Percentiles rank a stretch among this genome's conserved stretches.
phyloP scores from a whole-genome alignment of 2,329 filamentous ascomycete genomes.

The Trichoderma polysporum region DNA sequence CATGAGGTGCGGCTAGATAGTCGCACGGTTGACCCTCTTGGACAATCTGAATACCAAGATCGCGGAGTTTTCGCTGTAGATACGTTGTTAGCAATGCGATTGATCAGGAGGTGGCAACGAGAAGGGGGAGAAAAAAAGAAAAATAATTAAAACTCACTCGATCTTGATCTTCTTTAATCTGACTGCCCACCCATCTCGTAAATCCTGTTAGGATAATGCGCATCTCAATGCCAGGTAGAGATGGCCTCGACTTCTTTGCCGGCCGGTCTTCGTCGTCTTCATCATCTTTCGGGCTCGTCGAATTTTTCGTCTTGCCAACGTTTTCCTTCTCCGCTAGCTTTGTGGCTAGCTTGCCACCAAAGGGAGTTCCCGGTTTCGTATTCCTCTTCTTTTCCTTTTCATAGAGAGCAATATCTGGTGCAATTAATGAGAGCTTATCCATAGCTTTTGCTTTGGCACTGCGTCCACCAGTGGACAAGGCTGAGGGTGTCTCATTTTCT shows the following conservation, averaged over 20 bases:
- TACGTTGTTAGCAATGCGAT: neutral
- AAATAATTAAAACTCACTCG: slow-evolving; percentile 58
- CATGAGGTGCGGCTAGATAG: slow-evolving; percentile 80
- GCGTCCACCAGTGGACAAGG: slow-evolving; percentile 66
- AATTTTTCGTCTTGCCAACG: slow-evolving; percentile 24
- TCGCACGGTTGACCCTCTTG: slow-evolving; percentile 75
- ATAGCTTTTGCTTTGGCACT: slow-evolving; percentile 85
- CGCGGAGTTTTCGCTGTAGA: slow-evolving; percentile 71
- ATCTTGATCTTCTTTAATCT: slow-evolving; percentile 74
- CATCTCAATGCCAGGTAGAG: slow-evolving; percentile 63
- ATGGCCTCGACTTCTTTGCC: slow-evolving; percentile 61
- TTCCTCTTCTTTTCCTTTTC: slow-evolving; percentile 88
- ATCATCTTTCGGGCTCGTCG: slow-evolving; percentile 36
- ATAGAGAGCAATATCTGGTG: slow-evolving; percentile 83
- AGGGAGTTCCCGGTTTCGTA: slow-evolving; percentile 50
- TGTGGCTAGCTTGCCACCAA: slow-evolving; percentile 63
- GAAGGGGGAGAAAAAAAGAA: neutral
- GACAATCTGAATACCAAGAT: slow-evolving; percentile 78
- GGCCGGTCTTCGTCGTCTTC: slow-evolving; percentile 46
- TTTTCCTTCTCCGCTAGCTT: slow-evolving; percentile 57
- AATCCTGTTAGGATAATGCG: slow-evolving; percentile 83
- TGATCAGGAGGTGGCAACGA: neutral
- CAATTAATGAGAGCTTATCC: slow-evolving; percentile 72
- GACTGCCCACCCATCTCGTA: slow-evolving; percentile 73
- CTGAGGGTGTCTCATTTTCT: slow-evolving; percentile 79